Evolutionary conservation across 495 filamentous ascomycete species (phyloP), one percentile per base, ranked within the genome.

Genomic region (Daldinia decipiens): DNA sequence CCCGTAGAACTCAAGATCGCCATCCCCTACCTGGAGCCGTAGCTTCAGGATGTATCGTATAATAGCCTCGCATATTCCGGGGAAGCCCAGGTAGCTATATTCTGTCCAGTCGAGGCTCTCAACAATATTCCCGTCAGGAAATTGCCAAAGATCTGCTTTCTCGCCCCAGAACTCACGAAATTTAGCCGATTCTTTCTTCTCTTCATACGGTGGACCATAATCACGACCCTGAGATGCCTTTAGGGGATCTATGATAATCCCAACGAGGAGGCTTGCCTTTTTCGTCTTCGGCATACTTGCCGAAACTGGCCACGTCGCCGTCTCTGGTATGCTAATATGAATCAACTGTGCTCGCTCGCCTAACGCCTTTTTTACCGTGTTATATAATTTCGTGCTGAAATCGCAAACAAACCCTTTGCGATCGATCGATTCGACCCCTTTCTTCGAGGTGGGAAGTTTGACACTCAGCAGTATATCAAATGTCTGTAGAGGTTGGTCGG

Each of bases 61-160:
- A 17, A 98, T 95, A 61, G 95, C 92, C 73, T 93, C 84, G 43
- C 94, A 85, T 54, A 97, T 87, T 7, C 88, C 84, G 24, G 70
- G 61, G 45, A 70, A 77, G 17, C 85, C 79, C 8, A 86, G 81
- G 0, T 87, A 79, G 0, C 80, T 70, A n/a, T 85, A 85, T 40
- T 88, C 82, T 2, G 86, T 84, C 95, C 95, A 99, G 15, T 97
- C 87, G 32, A 98, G 77, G 74, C 90, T 95, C 76, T 93, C 91
- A 1, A 88, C 83, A 61, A 93, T 92, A 47, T 84, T 87, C 13
- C 91, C 91, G 59, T 91, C 88, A 63, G 90, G 90, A 77, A 93
- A 93, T 36, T 91, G 88, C 72, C 91, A 85, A 17, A 93, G 82
- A 63, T 93, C 91, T 12, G 91, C 82, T 74, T 90, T 91, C 4